Evolutionary conservation across 2,329 filamentous ascomycete genomes (phyloP), one percentile per base, ranked within the genome.

Genomic region (Epicoccum sorghinum): DNA sequence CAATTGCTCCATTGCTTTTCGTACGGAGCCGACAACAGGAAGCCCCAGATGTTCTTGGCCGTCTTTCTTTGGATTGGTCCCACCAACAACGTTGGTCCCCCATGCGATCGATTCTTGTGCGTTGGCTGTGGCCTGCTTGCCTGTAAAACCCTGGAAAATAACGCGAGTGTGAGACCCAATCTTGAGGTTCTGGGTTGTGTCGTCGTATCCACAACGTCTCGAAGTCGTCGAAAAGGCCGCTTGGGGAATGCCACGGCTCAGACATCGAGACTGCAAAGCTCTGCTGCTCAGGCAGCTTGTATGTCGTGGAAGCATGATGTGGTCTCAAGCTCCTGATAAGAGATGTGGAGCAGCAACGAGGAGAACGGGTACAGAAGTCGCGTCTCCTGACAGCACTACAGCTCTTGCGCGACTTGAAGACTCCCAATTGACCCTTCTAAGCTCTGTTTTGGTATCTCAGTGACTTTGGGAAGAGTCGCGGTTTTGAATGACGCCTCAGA

Each of bases 31-130:
- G 18, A 91, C 78, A 1, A 93, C 81, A 1, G 90, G 90, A 32
- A 91, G 78, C 2, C 87, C 89, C 18, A 93, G 77, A 76, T 93
- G 89, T 67, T 90, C 85, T 25, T 52, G 49, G 3, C 49, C 49
- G 13, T 52, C 49, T 27, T 52, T 52, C 37, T 52, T 52, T 0
- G 89, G 90, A 47, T 85, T 90, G 14, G 92, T 88, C 24, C 89
- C 89, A 27, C 90, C 90, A 0, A 93, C 88, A 55, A 93, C 87
- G 33, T 90, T 89, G 35, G 90, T 93, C 10, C 90, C 90, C 83
- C 89, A 93, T 72, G 81, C 85, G 54, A 93, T 77, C 10, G 89
- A 91, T 70, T 92, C 88, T 72, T 85, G 83, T 29, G 89, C 89
- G 74, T 93, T 92, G 62, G 84, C 83, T 2, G 89, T 93, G 9